Percentiles rank a stretch among this genome's conserved stretches.
phyloP scores from a whole-genome alignment of 768 basidiomycete species.

The Rhodotorula babjevae region DNA sequence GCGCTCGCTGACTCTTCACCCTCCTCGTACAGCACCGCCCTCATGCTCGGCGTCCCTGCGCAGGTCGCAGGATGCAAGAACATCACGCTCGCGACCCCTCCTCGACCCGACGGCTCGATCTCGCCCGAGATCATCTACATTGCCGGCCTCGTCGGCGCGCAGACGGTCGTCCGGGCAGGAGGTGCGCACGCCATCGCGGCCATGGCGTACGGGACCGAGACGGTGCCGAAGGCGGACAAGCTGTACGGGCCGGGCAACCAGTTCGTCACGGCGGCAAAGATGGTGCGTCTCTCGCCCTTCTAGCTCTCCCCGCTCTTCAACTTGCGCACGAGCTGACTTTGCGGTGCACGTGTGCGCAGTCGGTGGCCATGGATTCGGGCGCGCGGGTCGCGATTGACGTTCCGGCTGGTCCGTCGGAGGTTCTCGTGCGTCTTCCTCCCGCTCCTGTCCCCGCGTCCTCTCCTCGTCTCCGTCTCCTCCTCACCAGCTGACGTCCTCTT shows the following conservation, averaged over 20 bases:
- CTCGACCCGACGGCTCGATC: slow-evolving; percentile 81
- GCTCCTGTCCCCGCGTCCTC: no score
- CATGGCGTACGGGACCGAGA: slow-evolving; percentile 90
- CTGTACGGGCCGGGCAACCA: slow-evolving; percentile 99
- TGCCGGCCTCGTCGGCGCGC: slow-evolving; percentile 82
- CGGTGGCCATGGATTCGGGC: slow-evolving; percentile 96
- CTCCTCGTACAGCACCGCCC: slow-evolving; percentile 58
- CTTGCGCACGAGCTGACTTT: background rate
- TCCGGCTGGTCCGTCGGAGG: slow-evolving; percentile 97
- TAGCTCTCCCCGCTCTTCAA: no score
- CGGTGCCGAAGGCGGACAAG: slow-evolving; percentile 97
- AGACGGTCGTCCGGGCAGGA: slow-evolving; percentile 85
- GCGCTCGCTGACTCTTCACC: background rate
- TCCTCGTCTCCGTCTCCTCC: background rate
- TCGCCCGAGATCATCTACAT: slow-evolving; percentile 98
- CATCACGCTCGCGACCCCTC: slow-evolving; percentile 93
- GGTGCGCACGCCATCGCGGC: slow-evolving; percentile 95
- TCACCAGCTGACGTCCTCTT: background rate
- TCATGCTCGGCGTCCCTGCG: slow-evolving; percentile 97
- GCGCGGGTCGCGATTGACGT: slow-evolving; percentile 96
- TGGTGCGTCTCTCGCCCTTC: slow-evolving; percentile 50
- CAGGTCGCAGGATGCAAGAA: slow-evolving; percentile 92
- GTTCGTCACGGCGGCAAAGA: slow-evolving; percentile 99
- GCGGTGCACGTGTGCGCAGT: background rate
- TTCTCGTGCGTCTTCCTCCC: slow-evolving; percentile 61